phyloP scores from a whole-genome alignment of 108 stramenopile species.

The Nannochloropsis salina region DNA sequence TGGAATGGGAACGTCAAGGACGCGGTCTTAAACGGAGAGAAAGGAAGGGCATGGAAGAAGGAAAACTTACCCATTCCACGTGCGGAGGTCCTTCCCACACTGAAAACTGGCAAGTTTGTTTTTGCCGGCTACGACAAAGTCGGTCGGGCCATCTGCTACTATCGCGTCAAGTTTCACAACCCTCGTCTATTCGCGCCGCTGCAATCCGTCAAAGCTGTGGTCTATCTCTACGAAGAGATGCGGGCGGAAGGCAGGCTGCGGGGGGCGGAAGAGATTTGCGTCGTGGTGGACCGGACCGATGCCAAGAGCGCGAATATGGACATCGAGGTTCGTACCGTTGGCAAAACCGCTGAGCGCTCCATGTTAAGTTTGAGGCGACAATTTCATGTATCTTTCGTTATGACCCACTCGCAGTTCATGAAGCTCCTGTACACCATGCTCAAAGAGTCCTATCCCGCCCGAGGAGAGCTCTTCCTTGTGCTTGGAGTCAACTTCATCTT shows the following conservation, averaged over 20 bases:
- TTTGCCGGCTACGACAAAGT: constrained; percentile 18
- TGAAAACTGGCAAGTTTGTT: constrained; percentile 18
- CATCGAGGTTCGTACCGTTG: not conserved
- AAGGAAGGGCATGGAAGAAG: not conserved
- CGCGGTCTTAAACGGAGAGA: not conserved
- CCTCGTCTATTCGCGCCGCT: not conserved
- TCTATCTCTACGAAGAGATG: not conserved
- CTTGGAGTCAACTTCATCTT: constrained; percentile 9
- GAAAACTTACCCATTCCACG: not conserved
- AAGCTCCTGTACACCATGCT: constrained; percentile 14
- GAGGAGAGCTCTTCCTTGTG: not conserved
- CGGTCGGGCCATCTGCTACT: not conserved
- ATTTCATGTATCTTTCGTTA: too few relatives aligned
- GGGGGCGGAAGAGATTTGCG: constrained; percentile 19
- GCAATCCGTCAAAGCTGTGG: not conserved
- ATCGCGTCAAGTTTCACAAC: constrained; percentile 10
- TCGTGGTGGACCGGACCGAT: not conserved
- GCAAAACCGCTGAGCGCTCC: too few relatives aligned
- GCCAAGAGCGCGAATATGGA: constrained; percentile 1
- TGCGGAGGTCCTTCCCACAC: not conserved
- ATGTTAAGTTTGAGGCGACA: too few relatives aligned
- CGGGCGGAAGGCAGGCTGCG: constrained; percentile 6
- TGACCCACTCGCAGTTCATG: not conserved
- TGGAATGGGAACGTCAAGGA: constrained; percentile 15
- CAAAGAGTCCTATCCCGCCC: constrained; percentile 16